phyloP scores from a whole-genome alignment of 441 rosid species.

The Croton laevigatus region DNA sequence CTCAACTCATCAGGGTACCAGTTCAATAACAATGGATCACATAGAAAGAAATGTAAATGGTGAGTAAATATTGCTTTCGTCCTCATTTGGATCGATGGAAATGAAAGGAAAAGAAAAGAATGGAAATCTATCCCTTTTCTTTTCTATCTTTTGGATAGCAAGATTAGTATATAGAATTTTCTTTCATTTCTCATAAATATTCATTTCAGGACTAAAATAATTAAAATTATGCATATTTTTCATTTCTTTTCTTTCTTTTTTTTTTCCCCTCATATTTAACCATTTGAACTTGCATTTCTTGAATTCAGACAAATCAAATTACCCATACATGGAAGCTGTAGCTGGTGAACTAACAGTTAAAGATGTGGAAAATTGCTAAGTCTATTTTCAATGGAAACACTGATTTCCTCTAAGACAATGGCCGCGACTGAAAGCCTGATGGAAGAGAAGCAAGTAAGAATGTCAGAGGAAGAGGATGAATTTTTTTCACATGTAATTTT shows the following conservation, averaged over 20 bases:
- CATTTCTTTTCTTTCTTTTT: no score
- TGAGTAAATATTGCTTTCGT: slow-evolving; percentile 22
- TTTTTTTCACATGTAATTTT: slow-evolving; percentile 5
- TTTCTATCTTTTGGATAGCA: no score
- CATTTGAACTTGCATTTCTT: slow-evolving; percentile 7
- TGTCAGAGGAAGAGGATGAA: slow-evolving; percentile 9
- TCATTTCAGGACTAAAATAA: no score
- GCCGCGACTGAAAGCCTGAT: slow-evolving; percentile 7
- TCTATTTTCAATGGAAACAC: slow-evolving; percentile 17
- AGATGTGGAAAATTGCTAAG: slow-evolving; percentile 44
- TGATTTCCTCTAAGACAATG: neutral
- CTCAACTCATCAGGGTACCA: no score
- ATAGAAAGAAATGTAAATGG: slow-evolving; percentile 25
- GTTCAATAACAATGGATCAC: slow-evolving; percentile 17
- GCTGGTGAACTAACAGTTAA: slow-evolving; percentile 41
- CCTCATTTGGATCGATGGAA: no score
- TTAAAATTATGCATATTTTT: neutral
- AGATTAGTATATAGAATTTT: no score
- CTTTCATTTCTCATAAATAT: no score
- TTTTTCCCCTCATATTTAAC: neutral
- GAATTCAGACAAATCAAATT: slow-evolving; percentile 34
- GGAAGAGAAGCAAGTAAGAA: slow-evolving; percentile 5
- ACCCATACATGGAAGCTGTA: slow-evolving; percentile 48
- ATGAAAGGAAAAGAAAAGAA: no score
- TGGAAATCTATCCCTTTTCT: no score